Base-by-base conservation (phyloP, 352 stramenopile genomes). In the Globisporangium carolinianum region DNA sequence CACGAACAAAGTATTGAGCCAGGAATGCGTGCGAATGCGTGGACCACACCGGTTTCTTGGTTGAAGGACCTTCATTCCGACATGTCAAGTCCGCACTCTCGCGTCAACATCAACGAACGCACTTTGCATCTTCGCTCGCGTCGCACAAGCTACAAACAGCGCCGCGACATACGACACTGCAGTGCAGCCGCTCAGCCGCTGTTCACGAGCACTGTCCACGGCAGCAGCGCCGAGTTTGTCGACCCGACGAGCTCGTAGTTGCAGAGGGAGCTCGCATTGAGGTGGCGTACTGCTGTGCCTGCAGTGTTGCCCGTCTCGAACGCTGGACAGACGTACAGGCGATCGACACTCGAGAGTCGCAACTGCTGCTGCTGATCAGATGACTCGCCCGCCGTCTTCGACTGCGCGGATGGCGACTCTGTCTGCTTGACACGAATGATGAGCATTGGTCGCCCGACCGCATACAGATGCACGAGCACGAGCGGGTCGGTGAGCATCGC, bases 401-500 rank as follows among this genome's bases (percentile, higher is more conserved):
- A 8, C 39, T 43, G 39, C 2, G 3, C 11, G 39, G 39, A 43
- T 43, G 39, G 39, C 39, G 11, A 2, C 39, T 8, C 39, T 43
- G 39, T 3, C 39, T 14, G 10, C 48, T 61, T 53, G 54, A 71
- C 47, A 18, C 60, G 53, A 11, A 69, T 69, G 12, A 76, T 8
- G 18, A 60, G 72, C 37, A 76, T 39, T 38, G 46, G 39, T 1
- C 14, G 32, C 0, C 66, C 68, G 5, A 65, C 14, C 4, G 66
- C 39, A 24, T 55, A 67, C 18, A 76, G 12, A 3, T 47, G 63
- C 15, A 67, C 17, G 7, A 73, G 58, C 35, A 54, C 51, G 39
- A 68, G 39, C 14, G 69, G 69, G 12, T 76, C 69, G 1, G 66
- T 68, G 51, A 76, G 63, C 18, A 64, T 47, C 35, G 52, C 63